A percentile compares a stretch with the other conserved stretches of the same genome.
Evolutionary conservation across 176 grass and related monocot species (phyloP).

Genomic region (Carex parvula): DNA sequence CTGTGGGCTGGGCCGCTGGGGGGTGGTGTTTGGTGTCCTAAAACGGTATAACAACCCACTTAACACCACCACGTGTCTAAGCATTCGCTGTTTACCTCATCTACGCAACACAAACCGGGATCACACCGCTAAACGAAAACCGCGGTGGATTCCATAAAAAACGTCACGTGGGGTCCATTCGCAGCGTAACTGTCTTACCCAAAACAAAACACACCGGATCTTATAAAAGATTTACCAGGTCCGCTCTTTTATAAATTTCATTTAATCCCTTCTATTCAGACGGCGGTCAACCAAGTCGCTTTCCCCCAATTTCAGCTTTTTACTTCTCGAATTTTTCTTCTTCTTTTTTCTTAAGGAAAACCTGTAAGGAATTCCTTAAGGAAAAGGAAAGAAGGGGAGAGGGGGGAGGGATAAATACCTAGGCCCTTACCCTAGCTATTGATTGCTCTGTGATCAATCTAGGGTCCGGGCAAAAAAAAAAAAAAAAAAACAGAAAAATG

Average conservation of each 20-base stretch:
- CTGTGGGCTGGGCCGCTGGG: too few species aligned
- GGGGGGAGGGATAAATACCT: conserved; percentile 7
- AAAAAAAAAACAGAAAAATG: neutral
- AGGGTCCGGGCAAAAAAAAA: conserved; percentile 20
- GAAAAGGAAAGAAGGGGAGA: neutral
- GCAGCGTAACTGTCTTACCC: neutral
- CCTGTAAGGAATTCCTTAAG: neutral
- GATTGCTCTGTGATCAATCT: conserved; percentile 27
- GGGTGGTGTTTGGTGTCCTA: conserved; percentile 21
- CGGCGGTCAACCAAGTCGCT: conserved; percentile 24
- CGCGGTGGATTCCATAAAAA: neutral
- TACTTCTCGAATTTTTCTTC: conserved; percentile 1
- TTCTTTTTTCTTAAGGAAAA: neutral
- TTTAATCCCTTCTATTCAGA: conserved; percentile 11
- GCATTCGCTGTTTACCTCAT: neutral
- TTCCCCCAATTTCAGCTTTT: conserved; percentile 25
- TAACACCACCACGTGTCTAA: conserved; percentile 15
- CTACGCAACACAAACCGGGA: neutral
- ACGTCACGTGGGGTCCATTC: neutral
- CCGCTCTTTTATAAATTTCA: neutral
- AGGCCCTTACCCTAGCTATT: conserved; percentile 15
- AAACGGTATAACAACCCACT: conserved; percentile 15
- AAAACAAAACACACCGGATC: neutral
- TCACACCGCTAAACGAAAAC: neutral
- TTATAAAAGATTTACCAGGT: neutral